Conservation (phyloP, 495 filamentous ascomycete genomes). For the Parathielavia hyrcaniae region DNA sequence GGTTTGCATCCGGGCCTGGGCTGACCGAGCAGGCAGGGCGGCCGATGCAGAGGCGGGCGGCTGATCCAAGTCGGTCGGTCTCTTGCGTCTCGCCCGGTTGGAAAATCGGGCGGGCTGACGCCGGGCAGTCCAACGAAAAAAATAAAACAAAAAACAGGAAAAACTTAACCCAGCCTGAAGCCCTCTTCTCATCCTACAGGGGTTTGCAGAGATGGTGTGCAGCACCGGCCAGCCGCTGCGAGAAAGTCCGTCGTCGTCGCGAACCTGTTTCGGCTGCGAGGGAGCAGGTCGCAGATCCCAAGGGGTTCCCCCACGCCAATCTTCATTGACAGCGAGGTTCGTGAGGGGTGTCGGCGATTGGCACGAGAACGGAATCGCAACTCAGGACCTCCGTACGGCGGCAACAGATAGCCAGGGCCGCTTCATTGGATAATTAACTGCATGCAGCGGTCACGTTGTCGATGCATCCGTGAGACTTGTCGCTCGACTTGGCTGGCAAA, state of each 20-base stretch:
- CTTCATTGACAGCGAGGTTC: not conserved
- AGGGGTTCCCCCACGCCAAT: not conserved
- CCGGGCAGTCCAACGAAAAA: no score
- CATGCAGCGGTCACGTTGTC: constrained; percentile 1
- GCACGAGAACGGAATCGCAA: constrained; percentile 1
- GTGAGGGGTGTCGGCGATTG: constrained; percentile 5
- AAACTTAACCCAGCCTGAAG: not conserved
- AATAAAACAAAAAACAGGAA: no score
- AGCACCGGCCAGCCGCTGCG: constrained; percentile 3
- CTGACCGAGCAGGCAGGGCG: not conserved
- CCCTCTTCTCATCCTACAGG: not conserved
- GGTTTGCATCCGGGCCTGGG: not conserved
- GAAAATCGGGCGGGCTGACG: not conserved
- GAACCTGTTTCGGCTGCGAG: constrained; percentile 2
- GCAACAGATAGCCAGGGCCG: constrained; percentile 5
- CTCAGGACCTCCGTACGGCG: constrained; percentile 5
- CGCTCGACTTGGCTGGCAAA: no score
- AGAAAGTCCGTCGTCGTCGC: not conserved
- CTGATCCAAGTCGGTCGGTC: not conserved
- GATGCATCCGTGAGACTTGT: no score
- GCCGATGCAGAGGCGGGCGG: not conserved
- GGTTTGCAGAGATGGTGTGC: constrained; percentile 5
- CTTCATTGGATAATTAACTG: constrained; percentile 8
- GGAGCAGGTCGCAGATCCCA: not conserved
- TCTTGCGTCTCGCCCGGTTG: not conserved